Evolutionary conservation across 2,329 filamentous ascomycete species (phyloP).

Genomic region (Colletotrichum salicis): DNA sequence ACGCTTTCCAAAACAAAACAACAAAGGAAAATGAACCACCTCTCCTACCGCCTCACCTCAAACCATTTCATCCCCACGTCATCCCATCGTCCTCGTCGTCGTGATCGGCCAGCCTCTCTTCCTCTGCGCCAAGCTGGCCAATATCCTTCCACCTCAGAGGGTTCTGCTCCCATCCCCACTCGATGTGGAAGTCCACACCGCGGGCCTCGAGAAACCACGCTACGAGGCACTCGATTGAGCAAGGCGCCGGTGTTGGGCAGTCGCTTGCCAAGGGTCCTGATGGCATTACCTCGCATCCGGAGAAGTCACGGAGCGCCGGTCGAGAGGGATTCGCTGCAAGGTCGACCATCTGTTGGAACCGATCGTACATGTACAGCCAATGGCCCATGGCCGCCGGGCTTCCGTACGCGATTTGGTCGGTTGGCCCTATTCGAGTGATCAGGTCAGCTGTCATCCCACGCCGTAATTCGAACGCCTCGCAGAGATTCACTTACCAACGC

Average conservation of each 20-base stretch:
- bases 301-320: constrained; percentile 31
- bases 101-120: constrained; percentile 26
- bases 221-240: constrained; percentile 35
- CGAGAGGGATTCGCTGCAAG: constrained; percentile 27
- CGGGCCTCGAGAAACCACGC: constrained; percentile 36
- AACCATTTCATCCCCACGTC: constrained; percentile 8
- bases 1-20: not conserved
- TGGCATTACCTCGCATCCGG: constrained; percentile 35
- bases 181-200: constrained; percentile 32
- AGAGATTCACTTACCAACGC: constrained; percentile 36
- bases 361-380: constrained; percentile 35
- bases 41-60: not conserved
- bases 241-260: constrained; percentile 30
- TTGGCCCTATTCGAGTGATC: constrained; percentile 10
- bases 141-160: constrained; percentile 19
- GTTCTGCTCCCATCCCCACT: constrained; percentile 33
- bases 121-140: constrained; percentile 16
- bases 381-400: constrained; percentile 33
- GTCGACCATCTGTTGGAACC: constrained; percentile 33
- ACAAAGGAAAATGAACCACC: not conserved
- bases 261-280: constrained; percentile 26
- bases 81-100: constrained; percentile 16
- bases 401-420: constrained; percentile 37
- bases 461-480: not conserved
- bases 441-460: not conserved